Percentiles rank a stretch among this genome's conserved stretches.
phyloP scores from a whole-genome alignment of 1,284 basidiomycete genomes.

The Amylostereum areolatum region DNA sequence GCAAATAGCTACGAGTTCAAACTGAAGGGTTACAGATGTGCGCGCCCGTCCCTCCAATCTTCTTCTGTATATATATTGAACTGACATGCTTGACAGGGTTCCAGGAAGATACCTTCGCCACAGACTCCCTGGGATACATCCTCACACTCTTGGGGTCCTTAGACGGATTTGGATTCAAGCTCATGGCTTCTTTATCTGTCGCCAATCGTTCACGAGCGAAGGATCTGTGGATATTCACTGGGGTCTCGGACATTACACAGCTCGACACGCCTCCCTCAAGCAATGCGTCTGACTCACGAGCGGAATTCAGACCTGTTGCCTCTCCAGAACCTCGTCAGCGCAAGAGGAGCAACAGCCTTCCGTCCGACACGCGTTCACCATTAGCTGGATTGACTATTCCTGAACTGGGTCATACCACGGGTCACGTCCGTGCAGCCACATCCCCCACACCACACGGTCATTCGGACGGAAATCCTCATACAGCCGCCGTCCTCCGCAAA shows the following conservation, averaged over 20 bases:
- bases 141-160: constrained; percentile 60
- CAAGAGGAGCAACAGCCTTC: constrained; percentile 16
- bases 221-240: constrained; percentile 75
- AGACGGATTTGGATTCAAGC: constrained; percentile 60
- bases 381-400: too few relatives aligned
- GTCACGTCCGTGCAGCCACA: neutral
- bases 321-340: constrained; percentile 13
- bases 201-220: constrained; percentile 64
- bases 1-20: constrained; percentile 73
- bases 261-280: constrained; percentile 29
- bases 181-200: constrained; percentile 64
- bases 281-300: constrained; percentile 18
- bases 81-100: constrained; percentile 46
- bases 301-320: constrained; percentile 21
- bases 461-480: constrained; percentile 1
- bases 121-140: constrained; percentile 71
- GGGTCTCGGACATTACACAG: constrained; percentile 25
- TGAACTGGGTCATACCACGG: too few relatives aligned
- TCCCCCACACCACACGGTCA: neutral
- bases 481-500: constrained; percentile 38
- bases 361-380: neutral
- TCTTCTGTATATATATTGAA: constrained; percentile 2
- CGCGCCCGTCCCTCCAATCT: constrained; percentile 14
- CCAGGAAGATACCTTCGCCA: constrained; percentile 71
- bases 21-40: constrained; percentile 74